Conservation (phyloP, 768 basidiomycete species). For the Leucogyrophana mollusca region DNA sequence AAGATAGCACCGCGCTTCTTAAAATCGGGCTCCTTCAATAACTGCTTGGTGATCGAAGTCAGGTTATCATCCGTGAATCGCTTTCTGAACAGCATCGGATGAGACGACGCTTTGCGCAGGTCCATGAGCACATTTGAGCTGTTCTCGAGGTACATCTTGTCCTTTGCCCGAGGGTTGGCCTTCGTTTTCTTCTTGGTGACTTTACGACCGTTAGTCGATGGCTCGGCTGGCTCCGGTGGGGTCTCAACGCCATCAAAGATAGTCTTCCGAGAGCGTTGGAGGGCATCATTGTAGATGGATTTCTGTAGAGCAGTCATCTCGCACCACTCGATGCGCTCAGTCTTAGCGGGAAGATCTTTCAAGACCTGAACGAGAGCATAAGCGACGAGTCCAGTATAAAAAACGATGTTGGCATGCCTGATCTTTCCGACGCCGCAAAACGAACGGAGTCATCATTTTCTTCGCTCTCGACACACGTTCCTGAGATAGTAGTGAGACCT, state of each 20-base stretch:
- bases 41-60: constrained; percentile 70
- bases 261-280: constrained; percentile 83
- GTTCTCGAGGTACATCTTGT: constrained; percentile 73
- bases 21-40: constrained; percentile 92
- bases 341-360: constrained; percentile 89
- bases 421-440: constrained; percentile 93
- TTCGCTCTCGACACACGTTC: constrained; percentile 94
- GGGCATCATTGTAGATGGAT: constrained; percentile 80
- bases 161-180: constrained; percentile 47
- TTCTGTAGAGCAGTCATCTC: constrained; percentile 84
- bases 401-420: constrained; percentile 50
- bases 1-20: constrained; percentile 77
- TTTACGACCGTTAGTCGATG: constrained; percentile 22
- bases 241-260: too few species aligned
- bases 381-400: background rate
- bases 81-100: constrained; percentile 94
- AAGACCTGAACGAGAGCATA: constrained; percentile 59
- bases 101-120: constrained; percentile 91
- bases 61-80: constrained; percentile 78
- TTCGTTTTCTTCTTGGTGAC: constrained; percentile 28
- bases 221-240: constrained; percentile 19
- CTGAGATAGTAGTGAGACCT: constrained; percentile 83
- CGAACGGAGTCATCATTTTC: constrained; percentile 99
- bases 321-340: constrained; percentile 93
- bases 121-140: constrained; percentile 97